phyloP scores from a whole-genome alignment of 2,329 filamentous ascomycete species.

The Arthrobotrys sinensis region DNA sequence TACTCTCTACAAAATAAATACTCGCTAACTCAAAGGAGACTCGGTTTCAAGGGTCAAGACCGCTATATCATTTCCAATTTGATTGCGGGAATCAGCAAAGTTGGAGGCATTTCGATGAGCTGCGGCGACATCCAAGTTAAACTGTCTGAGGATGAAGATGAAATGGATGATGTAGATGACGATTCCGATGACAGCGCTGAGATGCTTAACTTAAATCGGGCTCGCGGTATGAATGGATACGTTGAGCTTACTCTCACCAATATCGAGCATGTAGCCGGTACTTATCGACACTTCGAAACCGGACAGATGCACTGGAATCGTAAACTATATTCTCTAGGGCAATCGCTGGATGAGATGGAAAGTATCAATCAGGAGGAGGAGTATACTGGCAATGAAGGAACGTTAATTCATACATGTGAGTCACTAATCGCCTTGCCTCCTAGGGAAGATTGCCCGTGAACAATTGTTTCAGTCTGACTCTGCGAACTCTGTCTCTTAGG shows the following conservation, averaged over 20 bases:
- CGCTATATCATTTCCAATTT: slow-evolving; percentile 50
- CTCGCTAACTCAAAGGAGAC: slow-evolving; percentile 36
- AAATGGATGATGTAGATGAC: slow-evolving; percentile 23
- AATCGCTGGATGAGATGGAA: neutral
- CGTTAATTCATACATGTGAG: slow-evolving; percentile 30
- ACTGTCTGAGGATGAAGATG: slow-evolving; percentile 29
- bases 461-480: neutral
- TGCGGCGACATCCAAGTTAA: slow-evolving; percentile 41
- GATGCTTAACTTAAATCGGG: slow-evolving; percentile 16
- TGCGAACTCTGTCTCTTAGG: slow-evolving; percentile 2
- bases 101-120: slow-evolving; percentile 49
- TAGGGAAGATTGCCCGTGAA: neutral
- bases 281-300: slow-evolving; percentile 29
- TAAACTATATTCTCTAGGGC: slow-evolving; percentile 34
- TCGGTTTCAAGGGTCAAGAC: slow-evolving; percentile 51
- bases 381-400: slow-evolving; percentile 50
- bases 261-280: slow-evolving; percentile 51
- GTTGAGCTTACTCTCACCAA: slow-evolving; percentile 9
- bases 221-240: neutral
- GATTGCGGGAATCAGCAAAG: slow-evolving; percentile 32
- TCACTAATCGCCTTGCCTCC: neutral
- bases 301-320: neutral
- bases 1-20: slow-evolving; percentile 46
- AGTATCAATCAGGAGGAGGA: slow-evolving; percentile 24
- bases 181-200: neutral